Base-by-base conservation (phyloP, 768 basidiomycete species). In the Agrocybe chaxingu region DNA sequence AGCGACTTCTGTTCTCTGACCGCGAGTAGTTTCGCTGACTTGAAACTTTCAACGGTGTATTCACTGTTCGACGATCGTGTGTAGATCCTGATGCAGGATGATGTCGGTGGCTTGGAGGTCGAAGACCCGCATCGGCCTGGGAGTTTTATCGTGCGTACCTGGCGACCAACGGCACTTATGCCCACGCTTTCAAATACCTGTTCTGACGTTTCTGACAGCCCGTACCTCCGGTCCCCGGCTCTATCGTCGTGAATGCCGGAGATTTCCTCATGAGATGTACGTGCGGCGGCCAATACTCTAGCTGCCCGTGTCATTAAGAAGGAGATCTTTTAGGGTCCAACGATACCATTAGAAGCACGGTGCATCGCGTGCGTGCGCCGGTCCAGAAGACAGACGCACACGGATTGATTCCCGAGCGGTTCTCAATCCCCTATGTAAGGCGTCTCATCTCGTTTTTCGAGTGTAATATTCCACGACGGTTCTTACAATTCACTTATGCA, bases 361-460 rank as follows among this genome's bases (percentile, higher is more conserved):
- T 79, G 7, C 80, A 81, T 57, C 78, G 80, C 13, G 80, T 83
- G 3, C 68, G 74, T 34, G 71, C 74, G 1, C 78, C 76, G 16
- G 39, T 54, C 13, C 50, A 16, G 38, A 42, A 32, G 45, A 43
- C 29, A 50, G 47, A n/a, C 64, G 64, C 38, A 72, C 16, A 75
- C 64, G 70, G 41, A 12, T 16, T 47, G 16, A 52, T 76, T 1
- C 78, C 76, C 1, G 73, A 74, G 32, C 68, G 83, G 24, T 84
- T 81, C 57, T 84, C 82, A 0, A 84, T 85, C 53, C 82, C 84
- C 32, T 84, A 82, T 57, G 79, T 79, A 52, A 52, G 77, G 62
- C 29, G 9, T 16, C n/a, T n/a, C n/a, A n/a, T n/a, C n/a, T n/a
- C 19, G 35, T 48, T 18, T 40, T n/a, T 12, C 10, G 7, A 8